A percentile compares a stretch with the other conserved stretches of the same genome.
Conservation (phyloP, 2,329 filamentous ascomycete species). For the Immersiporthe knoxdaviesiana region DNA sequence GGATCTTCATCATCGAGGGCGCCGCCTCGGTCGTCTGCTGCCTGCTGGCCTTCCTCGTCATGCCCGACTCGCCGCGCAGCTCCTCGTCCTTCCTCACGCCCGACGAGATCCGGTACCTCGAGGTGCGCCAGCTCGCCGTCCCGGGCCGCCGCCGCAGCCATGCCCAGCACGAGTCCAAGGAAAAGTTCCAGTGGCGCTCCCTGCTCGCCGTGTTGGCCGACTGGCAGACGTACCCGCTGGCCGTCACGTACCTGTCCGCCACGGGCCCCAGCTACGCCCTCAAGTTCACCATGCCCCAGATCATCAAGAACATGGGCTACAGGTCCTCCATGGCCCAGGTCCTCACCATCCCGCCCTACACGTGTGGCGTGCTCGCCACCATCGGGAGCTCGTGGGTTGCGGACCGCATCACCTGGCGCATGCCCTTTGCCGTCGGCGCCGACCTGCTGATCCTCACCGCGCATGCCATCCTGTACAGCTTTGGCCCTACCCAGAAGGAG, state of each 20-base stretch:
- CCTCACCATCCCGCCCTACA: constrained; percentile 62
- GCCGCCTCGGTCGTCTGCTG: constrained; percentile 44
- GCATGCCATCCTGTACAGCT: constrained; percentile 60
- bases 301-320: constrained; percentile 43
- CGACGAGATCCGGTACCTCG: constrained; percentile 46
- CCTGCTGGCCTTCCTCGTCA: constrained; percentile 49
- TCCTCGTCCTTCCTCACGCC: constrained; percentile 42
- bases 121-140: constrained; percentile 42
- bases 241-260: constrained; percentile 48
- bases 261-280: constrained; percentile 37
- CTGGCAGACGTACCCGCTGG: constrained; percentile 50
- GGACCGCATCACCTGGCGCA: constrained; percentile 66
- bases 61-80: constrained; percentile 46
- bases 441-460: constrained; percentile 64
- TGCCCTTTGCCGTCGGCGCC: constrained; percentile 66
- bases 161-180: constrained; percentile 34
- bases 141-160: constrained; percentile 30
- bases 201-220: constrained; percentile 47
- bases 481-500: constrained; percentile 50
- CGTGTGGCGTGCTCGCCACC: constrained; percentile 65
- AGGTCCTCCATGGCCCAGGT: constrained; percentile 45
- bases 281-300: constrained; percentile 39
- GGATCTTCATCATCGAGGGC: constrained; percentile 61
- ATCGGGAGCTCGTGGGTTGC: constrained; percentile 66
- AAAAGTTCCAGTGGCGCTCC: constrained; percentile 39